These are phyloP conservation scores for Dictyostelium intermedium DNA, from an alignment of 78 protist genomes.

Conservation along the genomic window DNA sequence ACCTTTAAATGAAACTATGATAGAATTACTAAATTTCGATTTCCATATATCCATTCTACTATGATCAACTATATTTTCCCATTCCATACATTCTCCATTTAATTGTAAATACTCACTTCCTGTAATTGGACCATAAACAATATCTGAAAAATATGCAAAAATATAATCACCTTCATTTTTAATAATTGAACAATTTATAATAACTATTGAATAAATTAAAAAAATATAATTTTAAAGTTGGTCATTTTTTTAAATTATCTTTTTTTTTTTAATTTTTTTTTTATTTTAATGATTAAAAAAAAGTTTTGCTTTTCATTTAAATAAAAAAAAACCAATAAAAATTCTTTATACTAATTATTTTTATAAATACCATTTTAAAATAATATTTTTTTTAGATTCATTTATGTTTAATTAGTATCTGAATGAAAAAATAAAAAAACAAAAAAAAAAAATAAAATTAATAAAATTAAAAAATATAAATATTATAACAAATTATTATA, in stretches of 20 bases:
- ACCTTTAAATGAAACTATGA: slow-evolving; percentile 5
- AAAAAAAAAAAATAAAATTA: too few species aligned
- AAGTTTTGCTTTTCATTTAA: too few species aligned
- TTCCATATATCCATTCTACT: background rate
- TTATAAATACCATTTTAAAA: too few species aligned
- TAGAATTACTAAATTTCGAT: background rate
- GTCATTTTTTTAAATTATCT: background rate
- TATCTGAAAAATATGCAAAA: slow-evolving; percentile 1
- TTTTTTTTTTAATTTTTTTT: too few species aligned
- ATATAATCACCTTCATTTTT: slow-evolving; percentile 20
- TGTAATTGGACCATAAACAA: background rate
- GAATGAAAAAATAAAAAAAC: too few species aligned
- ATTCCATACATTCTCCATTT: slow-evolving; percentile 3
- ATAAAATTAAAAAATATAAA: too few species aligned
- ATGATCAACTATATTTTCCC: background rate
- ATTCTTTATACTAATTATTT: too few species aligned
- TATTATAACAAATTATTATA: too few species aligned
- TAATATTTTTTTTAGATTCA: too few species aligned
- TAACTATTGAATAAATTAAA: background rate
- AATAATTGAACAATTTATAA: background rate
- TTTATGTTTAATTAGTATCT: too few species aligned
- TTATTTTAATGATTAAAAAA: too few species aligned
- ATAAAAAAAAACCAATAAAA: too few species aligned
- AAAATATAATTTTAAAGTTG: background rate
- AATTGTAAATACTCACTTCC: background rate